These are phyloP conservation scores for Babjeviella inositovora DNA, from an alignment of 805 yeast genomes.

Conservation along the genomic window DNA sequence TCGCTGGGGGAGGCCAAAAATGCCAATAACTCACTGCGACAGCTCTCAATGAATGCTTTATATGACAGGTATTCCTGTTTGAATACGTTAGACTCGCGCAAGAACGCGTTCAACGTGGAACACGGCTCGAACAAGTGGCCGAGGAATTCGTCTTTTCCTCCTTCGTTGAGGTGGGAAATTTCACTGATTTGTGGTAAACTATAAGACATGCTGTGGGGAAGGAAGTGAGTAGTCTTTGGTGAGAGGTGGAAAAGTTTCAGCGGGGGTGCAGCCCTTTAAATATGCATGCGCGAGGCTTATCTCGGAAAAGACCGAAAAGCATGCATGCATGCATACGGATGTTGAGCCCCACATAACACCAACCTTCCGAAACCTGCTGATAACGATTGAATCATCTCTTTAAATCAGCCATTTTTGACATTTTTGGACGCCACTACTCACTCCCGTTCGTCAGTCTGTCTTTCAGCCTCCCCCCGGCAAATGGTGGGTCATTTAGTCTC, in stretches of 20 bases:
- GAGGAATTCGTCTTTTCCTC: slow-evolving; percentile 19
- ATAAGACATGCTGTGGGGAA: slow-evolving; percentile 4
- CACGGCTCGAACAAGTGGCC: slow-evolving; percentile 57
- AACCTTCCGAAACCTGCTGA: too few relatives aligned
- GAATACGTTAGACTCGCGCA: slow-evolving; percentile 7
- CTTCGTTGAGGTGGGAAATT: slow-evolving; percentile 6
- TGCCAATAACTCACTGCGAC: neutral
- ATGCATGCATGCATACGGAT: slow-evolving; percentile 4
- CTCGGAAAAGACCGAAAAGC: neutral
- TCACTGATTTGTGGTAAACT: slow-evolving; percentile 13
- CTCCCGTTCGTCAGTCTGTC: too few relatives aligned
- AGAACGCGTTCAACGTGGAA: slow-evolving; percentile 21
- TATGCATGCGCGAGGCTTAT: too few relatives aligned
- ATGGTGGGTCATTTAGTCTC: too few relatives aligned
- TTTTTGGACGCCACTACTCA: too few relatives aligned
- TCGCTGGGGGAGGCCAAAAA: neutral
- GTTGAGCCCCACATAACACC: too few relatives aligned
- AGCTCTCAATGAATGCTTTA: too few relatives aligned
- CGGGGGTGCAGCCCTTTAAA: neutral
- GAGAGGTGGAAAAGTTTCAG: slow-evolving; percentile 1
- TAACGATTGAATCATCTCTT: too few relatives aligned
- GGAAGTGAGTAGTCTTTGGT: slow-evolving; percentile 4
- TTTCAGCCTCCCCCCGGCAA: too few relatives aligned
- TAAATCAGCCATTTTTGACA: too few relatives aligned
- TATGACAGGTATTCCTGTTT: too few relatives aligned